A percentile compares a stretch with the other conserved stretches of the same genome.
Evolutionary conservation across 2,329 filamentous ascomycete genomes (phyloP).

Genomic region (Fusarium floridanum): DNA sequence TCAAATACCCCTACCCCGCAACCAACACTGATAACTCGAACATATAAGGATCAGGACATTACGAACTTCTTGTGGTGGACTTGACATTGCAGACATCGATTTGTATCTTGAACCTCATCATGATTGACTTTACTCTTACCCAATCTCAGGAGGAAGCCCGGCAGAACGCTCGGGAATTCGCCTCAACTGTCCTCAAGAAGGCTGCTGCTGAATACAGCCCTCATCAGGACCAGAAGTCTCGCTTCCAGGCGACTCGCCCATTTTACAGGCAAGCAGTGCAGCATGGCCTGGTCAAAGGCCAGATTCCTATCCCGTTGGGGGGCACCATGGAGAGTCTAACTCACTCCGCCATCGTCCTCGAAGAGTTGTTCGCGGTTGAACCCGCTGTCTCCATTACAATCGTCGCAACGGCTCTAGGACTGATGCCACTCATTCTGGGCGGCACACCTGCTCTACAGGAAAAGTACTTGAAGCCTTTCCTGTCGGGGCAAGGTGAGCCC

Average conservation of each 20-base stretch:
- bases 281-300: conserved; percentile 57
- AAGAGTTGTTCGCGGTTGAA: conserved; percentile 66
- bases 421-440: conserved; percentile 63
- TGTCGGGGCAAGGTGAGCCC: conserved; percentile 39
- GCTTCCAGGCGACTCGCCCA: conserved; percentile 7
- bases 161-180: not conserved
- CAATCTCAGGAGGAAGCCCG: not conserved
- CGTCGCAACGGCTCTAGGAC: conserved; percentile 63
- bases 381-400: conserved; percentile 63
- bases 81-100: not conserved
- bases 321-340: conserved; percentile 59
- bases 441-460: conserved; percentile 56
- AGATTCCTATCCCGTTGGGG: conserved; percentile 60
- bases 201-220: not conserved
- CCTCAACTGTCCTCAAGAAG: not conserved
- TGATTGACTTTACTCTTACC: conserved; percentile 3
- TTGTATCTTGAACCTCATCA: not conserved
- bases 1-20: not conserved
- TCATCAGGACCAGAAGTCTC: conserved; percentile 3
- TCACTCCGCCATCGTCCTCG: conserved; percentile 63
- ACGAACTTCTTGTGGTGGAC: not conserved
- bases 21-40: not conserved
- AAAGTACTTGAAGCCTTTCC: conserved; percentile 61
- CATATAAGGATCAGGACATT: not conserved
- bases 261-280: not conserved